A percentile compares a stretch with the other conserved stretches of the same genome.
phyloP scores from a whole-genome alignment of 1,139 yeast species.

The Yamadazyma triangularis region DNA sequence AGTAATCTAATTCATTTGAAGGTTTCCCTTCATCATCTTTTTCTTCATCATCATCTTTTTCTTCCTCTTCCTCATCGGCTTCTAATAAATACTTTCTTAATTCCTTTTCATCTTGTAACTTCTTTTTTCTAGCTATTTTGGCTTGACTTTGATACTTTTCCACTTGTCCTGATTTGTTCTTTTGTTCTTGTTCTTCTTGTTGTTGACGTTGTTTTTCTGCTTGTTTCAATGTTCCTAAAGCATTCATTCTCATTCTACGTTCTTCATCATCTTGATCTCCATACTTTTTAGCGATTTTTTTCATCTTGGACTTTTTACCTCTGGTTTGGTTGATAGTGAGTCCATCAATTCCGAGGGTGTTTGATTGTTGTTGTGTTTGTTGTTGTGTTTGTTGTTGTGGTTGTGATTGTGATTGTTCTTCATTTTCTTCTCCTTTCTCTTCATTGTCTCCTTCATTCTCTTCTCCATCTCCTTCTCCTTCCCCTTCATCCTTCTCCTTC shows the following conservation, averaged over 20 bases:
- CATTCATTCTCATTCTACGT: slow-evolving; percentile 65
- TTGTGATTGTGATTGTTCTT: too few relatives aligned
- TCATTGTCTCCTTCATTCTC: too few relatives aligned
- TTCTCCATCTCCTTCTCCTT: too few relatives aligned
- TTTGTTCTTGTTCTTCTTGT: slow-evolving; percentile 15
- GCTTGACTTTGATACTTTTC: slow-evolving; percentile 20
- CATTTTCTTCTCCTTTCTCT: slow-evolving; percentile 1
- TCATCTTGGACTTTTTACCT: slow-evolving; percentile 80
- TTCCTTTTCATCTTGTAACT: slow-evolving; percentile 49
- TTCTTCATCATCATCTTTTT: too few relatives aligned
- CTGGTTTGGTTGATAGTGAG: slow-evolving; percentile 34
- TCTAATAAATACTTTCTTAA: slow-evolving; percentile 42
- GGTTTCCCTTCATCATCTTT: too few relatives aligned
- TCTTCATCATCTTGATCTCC: slow-evolving; percentile 93
- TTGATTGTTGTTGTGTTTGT: background rate
- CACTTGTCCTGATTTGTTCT: slow-evolving; percentile 16
- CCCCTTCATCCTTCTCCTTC: slow-evolving; percentile 7
- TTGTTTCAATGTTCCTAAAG: slow-evolving; percentile 78
- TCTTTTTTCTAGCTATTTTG: slow-evolving; percentile 30
- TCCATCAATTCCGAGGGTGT: slow-evolving; percentile 4
- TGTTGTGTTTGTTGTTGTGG: too few relatives aligned
- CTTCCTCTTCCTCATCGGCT: slow-evolving; percentile 23
- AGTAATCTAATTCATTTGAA: slow-evolving; percentile 24
- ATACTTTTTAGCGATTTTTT: slow-evolving; percentile 78
- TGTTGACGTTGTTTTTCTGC: slow-evolving; percentile 39